Base-by-base conservation (phyloP, 306 rosid genomes). In the Prunus armeniaca region DNA sequence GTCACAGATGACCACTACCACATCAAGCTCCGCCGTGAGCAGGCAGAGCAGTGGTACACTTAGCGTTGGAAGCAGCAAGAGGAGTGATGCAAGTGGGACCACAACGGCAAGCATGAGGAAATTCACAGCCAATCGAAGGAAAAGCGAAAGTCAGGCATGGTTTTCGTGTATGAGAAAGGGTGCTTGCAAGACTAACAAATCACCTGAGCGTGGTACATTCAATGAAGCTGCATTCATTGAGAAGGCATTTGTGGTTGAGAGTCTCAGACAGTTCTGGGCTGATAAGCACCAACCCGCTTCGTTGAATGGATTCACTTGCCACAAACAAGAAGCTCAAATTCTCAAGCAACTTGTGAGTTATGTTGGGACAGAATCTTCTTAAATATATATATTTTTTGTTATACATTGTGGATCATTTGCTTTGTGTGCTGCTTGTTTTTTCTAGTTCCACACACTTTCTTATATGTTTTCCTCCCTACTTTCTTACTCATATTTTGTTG, bases 271-370 rank as follows among this genome's bases (percentile, higher is more conserved):
- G 58, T 90, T 94, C 58, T 91, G 94, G 98, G 97, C 91, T 20
- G 98, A 94, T 87, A 88, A 86, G 83, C 78, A 94, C 73, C 84
- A 76, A 69, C 96, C 97, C 6, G 84, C 79, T 56, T 94, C 95
- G 12, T 79, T 94, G 73, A 65, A 80, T 81, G 97, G 95, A 77
- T 94, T 94, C 87, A 86, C 82, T 77, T 90, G 87, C 88, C 94
- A 92, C 80, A 84, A 76, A 66, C 88, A 82, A 78, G 87, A 90
- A 82, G 94, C 98, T 76, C 89, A 81, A 75, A 75, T 87, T 87
- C 95, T 91, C 76, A 85, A 88, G 84, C 86, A 89, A 80, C 76
- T 94, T 58, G 98, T 90, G 71, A 87, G 91, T 46, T 63, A 17
- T 67, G 57, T 65, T 38, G 9, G 9, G 43, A 38, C 43, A 38